These are phyloP conservation scores for Clitopilus hobsonii DNA, from an alignment of 768 basidiomycete genomes.

Conservation along the genomic window DNA sequence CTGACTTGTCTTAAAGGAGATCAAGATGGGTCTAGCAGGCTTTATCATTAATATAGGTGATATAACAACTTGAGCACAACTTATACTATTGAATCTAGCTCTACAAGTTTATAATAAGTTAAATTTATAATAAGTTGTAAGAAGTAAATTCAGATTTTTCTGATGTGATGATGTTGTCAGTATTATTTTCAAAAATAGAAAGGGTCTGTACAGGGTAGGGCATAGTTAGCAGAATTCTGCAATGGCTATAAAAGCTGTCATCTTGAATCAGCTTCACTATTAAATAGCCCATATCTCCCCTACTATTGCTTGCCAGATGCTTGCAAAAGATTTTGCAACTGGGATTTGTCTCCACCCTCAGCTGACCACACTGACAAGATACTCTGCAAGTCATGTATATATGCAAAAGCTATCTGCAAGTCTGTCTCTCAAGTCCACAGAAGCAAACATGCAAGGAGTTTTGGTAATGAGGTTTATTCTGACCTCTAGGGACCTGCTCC, in stretches of 20 bases:
- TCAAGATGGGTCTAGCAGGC: slow-evolving; percentile 20
- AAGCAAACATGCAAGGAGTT: slow-evolving; percentile 18
- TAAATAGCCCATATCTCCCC: slow-evolving; percentile 29
- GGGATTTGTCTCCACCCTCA: slow-evolving; percentile 20
- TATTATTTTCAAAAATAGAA: slow-evolving; percentile 7
- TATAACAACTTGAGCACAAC: no score
- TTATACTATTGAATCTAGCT: no score
- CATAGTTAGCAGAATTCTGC: slow-evolving; percentile 13
- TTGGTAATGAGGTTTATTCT: slow-evolving; percentile 23
- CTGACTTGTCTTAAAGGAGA: slow-evolving; percentile 25
- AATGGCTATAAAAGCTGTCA: slow-evolving; percentile 11
- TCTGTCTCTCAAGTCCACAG: slow-evolving; percentile 23
- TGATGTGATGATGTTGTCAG: slow-evolving; percentile 9
- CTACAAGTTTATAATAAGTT: no score
- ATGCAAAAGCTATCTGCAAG: slow-evolving; percentile 33
- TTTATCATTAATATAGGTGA: slow-evolving; percentile 32
- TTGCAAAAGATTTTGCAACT: slow-evolving; percentile 22
- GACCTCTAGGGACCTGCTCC: slow-evolving; percentile 39
- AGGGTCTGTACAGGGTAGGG: slow-evolving; percentile 14
- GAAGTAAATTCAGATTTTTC: no score
- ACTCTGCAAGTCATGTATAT: slow-evolving; percentile 39
- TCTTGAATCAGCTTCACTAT: slow-evolving; percentile 23
- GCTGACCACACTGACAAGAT: slow-evolving; percentile 13
- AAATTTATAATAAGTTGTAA: no score
- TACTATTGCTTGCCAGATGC: slow-evolving; percentile 13